A percentile compares a stretch with the other conserved stretches of the same genome.
These are phyloP conservation scores for Ettlia oleoabundans DNA, from an alignment of 139 green algal species.

Conservation along the genomic window DNA sequence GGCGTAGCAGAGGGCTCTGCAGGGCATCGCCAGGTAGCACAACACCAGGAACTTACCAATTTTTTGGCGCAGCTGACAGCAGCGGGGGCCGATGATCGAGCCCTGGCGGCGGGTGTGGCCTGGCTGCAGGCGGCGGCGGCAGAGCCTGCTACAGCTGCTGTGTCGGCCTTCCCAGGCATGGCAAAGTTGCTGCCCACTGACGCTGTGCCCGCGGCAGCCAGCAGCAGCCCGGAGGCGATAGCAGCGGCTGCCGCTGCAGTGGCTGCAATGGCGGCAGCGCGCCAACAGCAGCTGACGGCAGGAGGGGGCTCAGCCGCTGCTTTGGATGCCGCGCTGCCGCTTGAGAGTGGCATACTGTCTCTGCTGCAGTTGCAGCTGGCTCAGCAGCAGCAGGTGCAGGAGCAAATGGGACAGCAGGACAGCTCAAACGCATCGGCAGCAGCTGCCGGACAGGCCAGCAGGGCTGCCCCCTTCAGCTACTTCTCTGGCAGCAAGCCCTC, in stretches of 20 bases:
- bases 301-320: neutral
- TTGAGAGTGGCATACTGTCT: no score
- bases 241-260: conserved; percentile 19
- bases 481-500: neutral
- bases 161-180: conserved; percentile 14
- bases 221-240: conserved; percentile 11
- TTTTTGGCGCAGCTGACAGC: no score
- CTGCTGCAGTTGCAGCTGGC: neutral
- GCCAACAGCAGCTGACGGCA: conserved; percentile 12
- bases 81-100: no score
- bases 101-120: no score
- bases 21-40: neutral
- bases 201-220: neutral
- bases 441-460: neutral
- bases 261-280: conserved; percentile 21
- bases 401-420: no score
- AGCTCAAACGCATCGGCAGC: no score
- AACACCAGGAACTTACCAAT: no score
- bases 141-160: neutral
- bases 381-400: neutral
- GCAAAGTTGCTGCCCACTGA: neutral
- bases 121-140: neutral
- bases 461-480: neutral
- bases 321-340: no score
- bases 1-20: neutral